Percentiles rank a stretch among this genome's conserved stretches.
Conservation (phyloP, 805 yeast species). For the Pichia paraexigua region DNA sequence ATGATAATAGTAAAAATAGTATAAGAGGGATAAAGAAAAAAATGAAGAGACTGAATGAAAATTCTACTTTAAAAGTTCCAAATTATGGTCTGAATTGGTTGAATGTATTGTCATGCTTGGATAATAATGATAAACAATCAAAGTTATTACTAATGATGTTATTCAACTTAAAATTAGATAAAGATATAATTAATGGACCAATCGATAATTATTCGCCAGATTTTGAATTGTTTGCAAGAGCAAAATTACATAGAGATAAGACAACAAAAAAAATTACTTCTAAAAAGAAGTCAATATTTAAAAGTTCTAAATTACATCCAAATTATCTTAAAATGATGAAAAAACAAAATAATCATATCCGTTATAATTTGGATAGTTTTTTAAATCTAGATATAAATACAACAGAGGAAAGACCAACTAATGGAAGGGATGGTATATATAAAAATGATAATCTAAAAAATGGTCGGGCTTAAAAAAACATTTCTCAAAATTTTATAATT, state of each 20-base stretch:
- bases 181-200: slow-evolving; percentile 5
- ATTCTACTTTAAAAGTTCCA: background rate
- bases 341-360: background rate
- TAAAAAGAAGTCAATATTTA: background rate
- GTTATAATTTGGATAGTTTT: slow-evolving; percentile 2
- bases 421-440: background rate
- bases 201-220: slow-evolving; percentile 2
- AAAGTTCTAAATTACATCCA: background rate
- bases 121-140: background rate
- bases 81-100: slow-evolving; percentile 7
- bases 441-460: background rate
- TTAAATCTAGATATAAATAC: background rate
- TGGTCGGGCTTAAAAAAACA: background rate
- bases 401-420: background rate
- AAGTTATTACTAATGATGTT: background rate
- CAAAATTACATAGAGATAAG: background rate
- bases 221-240: background rate
- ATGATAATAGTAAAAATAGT: background rate
- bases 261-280: background rate
- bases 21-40: background rate
- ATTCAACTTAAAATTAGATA: slow-evolving; percentile 4
- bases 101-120: slow-evolving; percentile 1
- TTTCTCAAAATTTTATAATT: background rate
- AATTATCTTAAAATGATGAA: background rate
- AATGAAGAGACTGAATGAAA: background rate